Conservation (phyloP, 2,329 filamentous ascomycete species). For the Knoxdaviesia proteae region DNA sequence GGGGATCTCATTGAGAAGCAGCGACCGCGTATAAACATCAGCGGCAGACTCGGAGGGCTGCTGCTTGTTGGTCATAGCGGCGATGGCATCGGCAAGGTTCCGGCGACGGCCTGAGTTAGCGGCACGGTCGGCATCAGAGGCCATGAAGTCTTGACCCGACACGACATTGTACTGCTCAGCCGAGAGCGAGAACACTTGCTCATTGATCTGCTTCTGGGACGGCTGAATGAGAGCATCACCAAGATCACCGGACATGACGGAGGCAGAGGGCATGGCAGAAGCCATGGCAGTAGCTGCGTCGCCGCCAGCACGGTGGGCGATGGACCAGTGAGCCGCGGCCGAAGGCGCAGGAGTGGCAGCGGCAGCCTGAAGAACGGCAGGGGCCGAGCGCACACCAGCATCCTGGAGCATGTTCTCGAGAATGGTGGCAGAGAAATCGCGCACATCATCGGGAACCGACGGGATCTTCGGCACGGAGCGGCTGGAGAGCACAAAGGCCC, state of each 20-base stretch:
- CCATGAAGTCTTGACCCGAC: slow-evolving; percentile 42
- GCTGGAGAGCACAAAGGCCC: slow-evolving; percentile 87
- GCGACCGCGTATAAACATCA: slow-evolving; percentile 78
- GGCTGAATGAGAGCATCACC: slow-evolving; percentile 51
- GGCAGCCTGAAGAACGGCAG: slow-evolving; percentile 2
- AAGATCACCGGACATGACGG: slow-evolving; percentile 39
- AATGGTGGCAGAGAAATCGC: slow-evolving; percentile 55
- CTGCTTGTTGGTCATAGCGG: no score
- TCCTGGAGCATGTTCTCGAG: slow-evolving; percentile 70
- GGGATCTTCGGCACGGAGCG: slow-evolving; percentile 52
- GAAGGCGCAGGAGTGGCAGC: slow-evolving; percentile 2
- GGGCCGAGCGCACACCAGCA: slow-evolving; percentile 33
- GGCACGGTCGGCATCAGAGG: slow-evolving; percentile 29
- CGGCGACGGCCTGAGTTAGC: slow-evolving; percentile 40
- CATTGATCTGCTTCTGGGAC: slow-evolving; percentile 66
- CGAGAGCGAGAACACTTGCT: slow-evolving; percentile 73
- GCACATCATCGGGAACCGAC: slow-evolving; percentile 60
- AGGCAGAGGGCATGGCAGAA: slow-evolving; percentile 24
- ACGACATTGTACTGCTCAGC: slow-evolving; percentile 73
- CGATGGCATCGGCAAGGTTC: slow-evolving; percentile 51
- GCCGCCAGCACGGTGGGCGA: background rate
- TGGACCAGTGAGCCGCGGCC: slow-evolving; percentile 13
- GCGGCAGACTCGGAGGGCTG: slow-evolving; percentile 25
- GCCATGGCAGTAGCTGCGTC: background rate
- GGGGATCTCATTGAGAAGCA: slow-evolving; percentile 89